A percentile compares a stretch with the other conserved stretches of the same genome.
These are phyloP conservation scores for Colletotrichum spaethianum DNA, from an alignment of 2,329 filamentous ascomycete species.

Conservation along the genomic window DNA sequence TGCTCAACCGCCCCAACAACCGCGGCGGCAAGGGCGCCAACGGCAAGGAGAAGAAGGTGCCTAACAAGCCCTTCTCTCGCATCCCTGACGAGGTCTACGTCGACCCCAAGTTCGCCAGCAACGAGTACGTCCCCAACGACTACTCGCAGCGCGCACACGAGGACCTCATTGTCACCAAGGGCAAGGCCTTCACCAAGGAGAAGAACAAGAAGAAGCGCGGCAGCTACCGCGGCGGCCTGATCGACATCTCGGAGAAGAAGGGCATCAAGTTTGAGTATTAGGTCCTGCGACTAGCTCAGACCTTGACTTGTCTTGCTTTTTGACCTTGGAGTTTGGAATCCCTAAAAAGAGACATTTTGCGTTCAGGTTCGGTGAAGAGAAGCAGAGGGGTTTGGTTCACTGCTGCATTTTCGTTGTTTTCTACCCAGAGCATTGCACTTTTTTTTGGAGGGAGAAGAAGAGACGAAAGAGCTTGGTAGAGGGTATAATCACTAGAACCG, in stretches of 20 bases:
- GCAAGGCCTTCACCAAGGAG: conserved; percentile 99
- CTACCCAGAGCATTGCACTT: conserved; percentile 12
- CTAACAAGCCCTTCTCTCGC: conserved; percentile 81
- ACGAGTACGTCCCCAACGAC: conserved; percentile 85
- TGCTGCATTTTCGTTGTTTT: conserved; percentile 8
- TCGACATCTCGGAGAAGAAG: conserved; percentile 86
- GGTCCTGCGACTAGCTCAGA: conserved; percentile 2
- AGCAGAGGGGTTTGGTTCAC: not conserved
- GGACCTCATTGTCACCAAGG: conserved; percentile 90
- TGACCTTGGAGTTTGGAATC: conserved; percentile 33
- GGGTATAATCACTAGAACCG: conserved; percentile 15
- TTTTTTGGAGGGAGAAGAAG: not conserved
- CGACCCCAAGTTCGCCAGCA: conserved; percentile 80
- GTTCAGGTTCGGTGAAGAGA: not conserved
- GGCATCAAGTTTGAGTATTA: conserved; percentile 95
- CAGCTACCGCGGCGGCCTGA: conserved; percentile 88
- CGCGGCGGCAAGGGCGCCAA: conserved; percentile 54
- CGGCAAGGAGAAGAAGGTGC: conserved; percentile 66
- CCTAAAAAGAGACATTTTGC: not conserved
- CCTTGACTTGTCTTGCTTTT: conserved; percentile 5
- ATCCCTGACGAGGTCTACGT: conserved; percentile 79
- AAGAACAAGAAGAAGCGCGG: conserved; percentile 99
- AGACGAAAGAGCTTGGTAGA: conserved; percentile 1
- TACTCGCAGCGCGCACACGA: conserved; percentile 92
- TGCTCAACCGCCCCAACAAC: conserved; percentile 54